Base-by-base conservation (phyloP, 2,329 filamentous ascomycete species). In the Sarocladium strictum region DNA sequence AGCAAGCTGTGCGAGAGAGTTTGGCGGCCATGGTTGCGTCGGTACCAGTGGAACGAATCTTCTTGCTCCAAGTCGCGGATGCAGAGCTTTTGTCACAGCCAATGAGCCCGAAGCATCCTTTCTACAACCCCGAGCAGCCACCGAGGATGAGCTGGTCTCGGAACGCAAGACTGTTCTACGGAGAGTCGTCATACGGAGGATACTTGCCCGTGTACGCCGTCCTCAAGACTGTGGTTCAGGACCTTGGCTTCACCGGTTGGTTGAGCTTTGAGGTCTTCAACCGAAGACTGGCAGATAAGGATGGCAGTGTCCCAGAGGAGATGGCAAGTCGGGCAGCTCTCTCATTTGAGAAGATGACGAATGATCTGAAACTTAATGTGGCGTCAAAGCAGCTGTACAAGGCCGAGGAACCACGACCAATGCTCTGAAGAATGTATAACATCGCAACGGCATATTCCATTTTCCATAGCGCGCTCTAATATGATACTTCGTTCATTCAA, bases 41-140 rank as follows among this genome's bases (percentile, higher is more conserved):
- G 0, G 70, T 90, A 15, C 79, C 88, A 58, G 73, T 80, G 2
- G 66, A 71, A 40, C 89, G 87, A 65, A 75, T 93, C 0, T 89
- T 90, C 62, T 89, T 88, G 62, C 75, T 93, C 1, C 89, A 93
- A 64, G 77, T 92, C 7, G 87, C 88, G 4, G 88, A 93, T 62
- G 89, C 83, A 1, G 86, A 90, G 65, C 74, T 78, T 3, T 73
- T 91, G 3, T 62, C 67, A 0, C 62, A 70, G 11, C 87, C 87
- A 0, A 67, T 92, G 72, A 85, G 53, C 19, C 53, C 58, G 3
- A 56, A 15, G 2, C 58, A 62, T 15, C 51, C 58, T 1, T 63
- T 63, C 47, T 62, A 62, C 43, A 55, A 43, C 6, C 56, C 54
- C 2, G 29, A 33, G 14, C 40, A 49, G 15, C 54, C 51, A 12